phyloP scores from a whole-genome alignment of 2,329 filamentous ascomycete species.

The Apiospora aurea region DNA sequence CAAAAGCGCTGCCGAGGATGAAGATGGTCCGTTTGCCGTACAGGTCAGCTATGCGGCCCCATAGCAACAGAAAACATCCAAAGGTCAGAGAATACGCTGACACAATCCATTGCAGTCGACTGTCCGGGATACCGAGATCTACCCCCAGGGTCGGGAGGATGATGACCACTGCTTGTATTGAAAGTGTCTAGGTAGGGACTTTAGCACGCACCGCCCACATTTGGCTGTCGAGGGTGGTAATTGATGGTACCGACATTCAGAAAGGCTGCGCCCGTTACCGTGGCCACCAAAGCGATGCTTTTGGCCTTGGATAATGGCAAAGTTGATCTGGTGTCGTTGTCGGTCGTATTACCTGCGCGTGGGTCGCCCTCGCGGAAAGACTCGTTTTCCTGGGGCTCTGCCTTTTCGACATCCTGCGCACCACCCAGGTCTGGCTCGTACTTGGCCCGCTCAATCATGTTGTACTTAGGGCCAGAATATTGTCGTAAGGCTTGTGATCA shows the following conservation, averaged over 20 bases:
- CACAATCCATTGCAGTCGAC: slow-evolving; percentile 70
- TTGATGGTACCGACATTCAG: slow-evolving; percentile 52
- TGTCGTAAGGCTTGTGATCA: too few relatives aligned
- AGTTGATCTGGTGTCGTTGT: slow-evolving; percentile 26
- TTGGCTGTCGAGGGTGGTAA: not conserved
- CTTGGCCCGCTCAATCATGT: not conserved
- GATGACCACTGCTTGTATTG: slow-evolving; percentile 66
- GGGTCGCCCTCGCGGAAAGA: not conserved
- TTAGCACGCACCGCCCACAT: slow-evolving; percentile 26
- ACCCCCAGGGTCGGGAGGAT: slow-evolving; percentile 67
- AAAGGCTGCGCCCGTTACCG: slow-evolving; percentile 62
- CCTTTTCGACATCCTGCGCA: not conserved
- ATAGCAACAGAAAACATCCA: slow-evolving; percentile 71
- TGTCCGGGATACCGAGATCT: slow-evolving; percentile 62
- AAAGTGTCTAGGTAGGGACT: slow-evolving; percentile 53
- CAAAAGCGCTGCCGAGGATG: slow-evolving; percentile 68
- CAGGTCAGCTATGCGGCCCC: slow-evolving; percentile 72
- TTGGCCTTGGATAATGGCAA: slow-evolving; percentile 56
- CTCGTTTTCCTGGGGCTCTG: not conserved
- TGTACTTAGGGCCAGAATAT: not conserved
- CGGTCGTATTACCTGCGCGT: not conserved
- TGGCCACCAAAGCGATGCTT: slow-evolving; percentile 61
- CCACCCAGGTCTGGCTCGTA: not conserved
- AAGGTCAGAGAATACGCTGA: slow-evolving; percentile 72
- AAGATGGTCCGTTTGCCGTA: slow-evolving; percentile 72